Base-by-base conservation (phyloP, 2,329 filamentous ascomycete genomes). In the Sporothrix humicola region DNA sequence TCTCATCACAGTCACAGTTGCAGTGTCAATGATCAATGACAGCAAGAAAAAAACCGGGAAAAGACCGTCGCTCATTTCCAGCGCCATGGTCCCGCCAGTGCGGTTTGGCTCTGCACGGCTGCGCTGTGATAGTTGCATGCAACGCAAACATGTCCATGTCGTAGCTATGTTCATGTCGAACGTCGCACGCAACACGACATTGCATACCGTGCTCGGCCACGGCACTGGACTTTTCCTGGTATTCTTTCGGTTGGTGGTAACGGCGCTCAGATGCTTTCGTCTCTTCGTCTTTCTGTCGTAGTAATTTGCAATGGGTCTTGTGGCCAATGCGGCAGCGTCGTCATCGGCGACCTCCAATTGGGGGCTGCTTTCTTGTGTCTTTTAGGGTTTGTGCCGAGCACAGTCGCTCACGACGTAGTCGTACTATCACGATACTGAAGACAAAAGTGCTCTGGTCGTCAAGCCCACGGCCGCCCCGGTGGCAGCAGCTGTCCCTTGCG, bases 21-120 rank as follows among this genome's bases (percentile, higher is more conserved):
- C 58, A 42, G 58, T 59, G 3, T 48, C 46, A 13, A 4, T 48
- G 46, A 17, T 12, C 12, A 48, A 54, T 59, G 23, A 59, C 8
- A 7, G 26, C 31, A 31, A 37, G 31, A 42, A 26, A 48, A 26
- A 26, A 26, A n/a, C n/a, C 23, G 23, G 23, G 23, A 26, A 26
- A 48, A 37, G 31, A 48, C 15, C 9, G 46, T 12, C 15, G 46
- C 12, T 42, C 31, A 61, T 61, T 61, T 61, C 58, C 58, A 61
- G 58, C 58, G 31, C 26, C 58, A 61, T 61, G 58, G 58, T 61
- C 26, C 58, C 58, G 58, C 31, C 31, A 61, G 26, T 42, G 58
- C 58, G 58, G 58, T 42, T 42, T 61, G 58, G 26, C 26, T 31
- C 7, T 31, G 31, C 31, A 37, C 31, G 31, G 31, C 31, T 37